A percentile compares a stretch with the other conserved stretches of the same genome.
Conservation (phyloP, 129 eudicot species). For the Arctium minus region DNA sequence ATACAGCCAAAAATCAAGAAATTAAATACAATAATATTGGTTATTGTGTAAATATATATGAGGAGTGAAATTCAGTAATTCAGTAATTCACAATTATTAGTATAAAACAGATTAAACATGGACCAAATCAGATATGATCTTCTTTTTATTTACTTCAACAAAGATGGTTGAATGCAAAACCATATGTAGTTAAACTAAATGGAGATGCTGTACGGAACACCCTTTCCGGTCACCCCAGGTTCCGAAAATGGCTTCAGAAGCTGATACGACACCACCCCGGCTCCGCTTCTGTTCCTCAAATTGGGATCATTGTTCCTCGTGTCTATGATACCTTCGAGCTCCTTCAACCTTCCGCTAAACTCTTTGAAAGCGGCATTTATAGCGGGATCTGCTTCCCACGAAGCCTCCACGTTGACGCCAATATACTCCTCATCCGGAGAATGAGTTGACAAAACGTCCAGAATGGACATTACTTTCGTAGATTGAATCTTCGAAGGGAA, state of each 20-base stretch:
- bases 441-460: conserved; percentile 27
- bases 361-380: conserved; percentile 25
- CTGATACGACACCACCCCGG: conserved; percentile 33
- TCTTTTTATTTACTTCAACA: not conserved
- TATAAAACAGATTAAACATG: not conserved
- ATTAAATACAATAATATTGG: too few relatives aligned
- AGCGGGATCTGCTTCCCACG: conserved; percentile 30
- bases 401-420: conserved; percentile 18
- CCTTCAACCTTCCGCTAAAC: conserved; percentile 16
- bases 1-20: too few relatives aligned
- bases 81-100: not conserved
- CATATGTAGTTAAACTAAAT: conserved; percentile 11
- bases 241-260: conserved; percentile 38
- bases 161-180: not conserved
- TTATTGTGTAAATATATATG: too few relatives aligned
- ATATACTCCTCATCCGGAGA: conserved; percentile 38
- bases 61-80: too few relatives aligned
- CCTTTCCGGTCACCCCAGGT: conserved; percentile 39
- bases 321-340: conserved; percentile 20
- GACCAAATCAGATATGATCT: not conserved
- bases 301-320: conserved; percentile 22
- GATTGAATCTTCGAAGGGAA: conserved; percentile 34
- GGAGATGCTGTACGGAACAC: conserved; percentile 46
- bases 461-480: conserved; percentile 25
- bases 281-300: conserved; percentile 32